Conservation (phyloP, 352 stramenopile genomes). For the Globisporangium polare region DNA sequence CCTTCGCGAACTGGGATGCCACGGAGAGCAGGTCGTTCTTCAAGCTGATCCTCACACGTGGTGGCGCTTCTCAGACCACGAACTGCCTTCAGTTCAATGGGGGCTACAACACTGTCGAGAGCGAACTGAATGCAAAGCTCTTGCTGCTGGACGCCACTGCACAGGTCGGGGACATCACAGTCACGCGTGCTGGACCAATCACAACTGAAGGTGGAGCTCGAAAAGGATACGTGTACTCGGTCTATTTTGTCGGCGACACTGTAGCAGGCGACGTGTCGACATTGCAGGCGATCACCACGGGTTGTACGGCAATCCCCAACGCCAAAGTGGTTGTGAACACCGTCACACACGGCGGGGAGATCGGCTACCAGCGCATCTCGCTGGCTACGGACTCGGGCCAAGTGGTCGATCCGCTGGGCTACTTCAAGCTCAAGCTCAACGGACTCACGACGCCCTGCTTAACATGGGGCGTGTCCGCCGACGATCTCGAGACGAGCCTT, state of each 20-base stretch:
- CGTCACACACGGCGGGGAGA: constrained; percentile 68
- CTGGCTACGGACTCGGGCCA: constrained; percentile 80
- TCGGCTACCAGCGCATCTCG: constrained; percentile 75
- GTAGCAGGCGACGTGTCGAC: constrained; percentile 82
- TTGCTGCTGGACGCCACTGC: constrained; percentile 23
- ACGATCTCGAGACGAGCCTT: constrained; percentile 40
- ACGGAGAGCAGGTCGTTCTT: constrained; percentile 23
- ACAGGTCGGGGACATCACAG: constrained; percentile 36
- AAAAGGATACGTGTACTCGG: constrained; percentile 84
- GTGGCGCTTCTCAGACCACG: constrained; percentile 25
- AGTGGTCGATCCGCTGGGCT: constrained; percentile 50
- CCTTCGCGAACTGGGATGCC: constrained; percentile 21
- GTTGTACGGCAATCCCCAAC: constrained; percentile 26
- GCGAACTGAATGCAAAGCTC: constrained; percentile 22
- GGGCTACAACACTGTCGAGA: constrained; percentile 17
- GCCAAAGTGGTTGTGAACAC: constrained; percentile 34
- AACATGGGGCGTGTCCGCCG: constrained; percentile 48
- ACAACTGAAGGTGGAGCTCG: constrained; percentile 26
- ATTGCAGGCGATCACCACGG: constrained; percentile 20
- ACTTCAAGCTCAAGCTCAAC: constrained; percentile 42
- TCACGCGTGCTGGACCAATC: constrained; percentile 44
- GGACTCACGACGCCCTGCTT: constrained; percentile 35
- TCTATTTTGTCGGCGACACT: constrained; percentile 90
- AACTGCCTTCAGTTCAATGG: constrained; percentile 42
- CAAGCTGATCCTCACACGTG: constrained; percentile 38